These are phyloP conservation scores for Tolypocladium cylindrosporum DNA, from an alignment of 2,329 filamentous ascomycete species.

Conservation along the genomic window DNA sequence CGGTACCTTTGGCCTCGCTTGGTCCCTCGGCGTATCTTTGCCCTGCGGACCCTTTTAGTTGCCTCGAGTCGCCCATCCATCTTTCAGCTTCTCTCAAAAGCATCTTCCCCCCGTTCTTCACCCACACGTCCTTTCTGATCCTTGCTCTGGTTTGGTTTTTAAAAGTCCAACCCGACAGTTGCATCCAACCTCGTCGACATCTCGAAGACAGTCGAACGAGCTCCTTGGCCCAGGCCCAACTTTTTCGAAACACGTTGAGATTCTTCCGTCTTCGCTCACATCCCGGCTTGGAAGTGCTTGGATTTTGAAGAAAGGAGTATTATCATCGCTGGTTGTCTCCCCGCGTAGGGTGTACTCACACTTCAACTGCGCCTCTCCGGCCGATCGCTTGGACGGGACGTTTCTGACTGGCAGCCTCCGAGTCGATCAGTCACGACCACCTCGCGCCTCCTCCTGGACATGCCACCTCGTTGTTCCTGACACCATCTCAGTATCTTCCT, in stretches of 20 bases:
- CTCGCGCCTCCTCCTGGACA: constrained; percentile 2
- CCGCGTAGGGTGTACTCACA: background rate
- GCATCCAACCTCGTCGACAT: background rate
- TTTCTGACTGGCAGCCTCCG: background rate
- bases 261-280: background rate
- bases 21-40: constrained; percentile 9
- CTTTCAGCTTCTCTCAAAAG: constrained; percentile 11
- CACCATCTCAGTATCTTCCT: constrained; percentile 15
- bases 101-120: constrained; percentile 9
- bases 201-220: background rate
- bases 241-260: background rate
- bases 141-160: background rate
- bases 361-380: background rate
- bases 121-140: background rate
- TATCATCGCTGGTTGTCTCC: background rate
- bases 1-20: constrained; percentile 10
- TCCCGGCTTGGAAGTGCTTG: background rate
- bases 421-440: background rate
- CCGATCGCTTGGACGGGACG: background rate
- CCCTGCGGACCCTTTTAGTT: constrained; percentile 5
- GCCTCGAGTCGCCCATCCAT: background rate
- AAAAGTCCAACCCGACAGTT: background rate
- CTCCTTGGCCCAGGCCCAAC: background rate
- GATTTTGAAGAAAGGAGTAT: background rate
- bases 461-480: constrained; percentile 2